These are phyloP conservation scores for Zymoseptoria crescenta DNA, from an alignment of 2,329 filamentous ascomycete genomes.

Conservation along the genomic window DNA sequence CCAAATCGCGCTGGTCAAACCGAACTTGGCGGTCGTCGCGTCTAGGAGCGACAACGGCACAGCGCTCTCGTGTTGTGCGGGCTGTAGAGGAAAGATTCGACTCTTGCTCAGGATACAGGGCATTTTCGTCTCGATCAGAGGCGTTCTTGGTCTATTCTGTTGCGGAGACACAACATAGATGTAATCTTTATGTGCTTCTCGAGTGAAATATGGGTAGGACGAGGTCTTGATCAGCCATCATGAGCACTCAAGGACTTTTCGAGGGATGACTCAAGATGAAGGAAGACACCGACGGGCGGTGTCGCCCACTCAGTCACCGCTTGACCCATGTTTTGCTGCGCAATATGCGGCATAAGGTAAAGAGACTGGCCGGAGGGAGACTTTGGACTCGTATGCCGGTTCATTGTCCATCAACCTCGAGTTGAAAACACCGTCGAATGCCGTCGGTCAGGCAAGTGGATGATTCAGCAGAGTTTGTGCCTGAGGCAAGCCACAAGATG, in stretches of 20 bases:
- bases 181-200: background rate
- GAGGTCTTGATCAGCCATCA: background rate
- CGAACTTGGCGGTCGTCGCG: constrained; percentile 5
- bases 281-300: background rate
- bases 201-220: no score
- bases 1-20: constrained; percentile 4
- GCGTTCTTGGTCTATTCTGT: background rate
- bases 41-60: constrained; percentile 3
- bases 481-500: no score
- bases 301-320: no score
- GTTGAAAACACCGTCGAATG: no score
- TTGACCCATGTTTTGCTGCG: no score
- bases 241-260: background rate
- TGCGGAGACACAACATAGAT: background rate
- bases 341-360: no score
- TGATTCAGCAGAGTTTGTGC: no score
- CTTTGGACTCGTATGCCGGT: no score
- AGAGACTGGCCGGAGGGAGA: no score
- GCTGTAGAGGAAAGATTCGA: background rate
- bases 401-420: no score
- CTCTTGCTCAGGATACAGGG: background rate
- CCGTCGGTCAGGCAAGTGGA: no score
- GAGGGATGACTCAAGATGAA: background rate
- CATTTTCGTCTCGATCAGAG: background rate
- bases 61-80: background rate